Percentiles rank a stretch among this genome's conserved stretches.
Evolutionary conservation across 2,329 filamentous ascomycete species (phyloP).

Genomic region (Xylariaceae sp.): DNA sequence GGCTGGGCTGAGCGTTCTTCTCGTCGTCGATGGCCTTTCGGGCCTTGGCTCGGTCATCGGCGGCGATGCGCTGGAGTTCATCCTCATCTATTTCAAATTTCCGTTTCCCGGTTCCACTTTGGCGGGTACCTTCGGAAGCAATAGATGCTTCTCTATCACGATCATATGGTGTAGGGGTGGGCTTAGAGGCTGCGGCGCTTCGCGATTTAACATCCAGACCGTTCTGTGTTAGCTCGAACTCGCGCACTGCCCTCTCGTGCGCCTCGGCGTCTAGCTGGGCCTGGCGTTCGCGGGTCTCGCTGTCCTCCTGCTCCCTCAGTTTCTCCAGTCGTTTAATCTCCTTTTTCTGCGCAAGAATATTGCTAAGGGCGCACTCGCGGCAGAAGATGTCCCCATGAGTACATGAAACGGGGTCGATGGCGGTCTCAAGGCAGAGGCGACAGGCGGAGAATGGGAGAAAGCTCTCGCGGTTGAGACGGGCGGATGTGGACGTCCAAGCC

Average conservation of each 20-base stretch:
- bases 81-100: conserved; percentile 79
- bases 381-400: conserved; percentile 86
- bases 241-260: conserved; percentile 63
- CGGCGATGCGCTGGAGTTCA: conserved; percentile 66
- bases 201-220: conserved; percentile 47
- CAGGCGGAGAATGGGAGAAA: conserved; percentile 91
- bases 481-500: conserved; percentile 75
- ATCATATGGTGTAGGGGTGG: conserved; percentile 25
- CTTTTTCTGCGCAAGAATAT: conserved; percentile 85
- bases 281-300: conserved; percentile 64
- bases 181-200: conserved; percentile 28
- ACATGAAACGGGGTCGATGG: conserved; percentile 80
- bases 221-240: conserved; percentile 83
- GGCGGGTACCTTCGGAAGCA: background rate
- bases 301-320: conserved; percentile 56
- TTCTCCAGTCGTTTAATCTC: conserved; percentile 81
- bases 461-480: conserved; percentile 83
- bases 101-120: conserved; percentile 55
- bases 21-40: conserved; percentile 69
- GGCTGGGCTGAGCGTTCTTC: conserved; percentile 61
- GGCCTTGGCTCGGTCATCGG: conserved; percentile 65
- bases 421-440: conserved; percentile 76
- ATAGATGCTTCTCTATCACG: conserved; percentile 21
- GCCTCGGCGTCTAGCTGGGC: conserved; percentile 63
- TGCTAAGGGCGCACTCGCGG: conserved; percentile 85